Conservation (phyloP, 2,329 filamentous ascomycete genomes). For the Exophiala oligosperma region DNA sequence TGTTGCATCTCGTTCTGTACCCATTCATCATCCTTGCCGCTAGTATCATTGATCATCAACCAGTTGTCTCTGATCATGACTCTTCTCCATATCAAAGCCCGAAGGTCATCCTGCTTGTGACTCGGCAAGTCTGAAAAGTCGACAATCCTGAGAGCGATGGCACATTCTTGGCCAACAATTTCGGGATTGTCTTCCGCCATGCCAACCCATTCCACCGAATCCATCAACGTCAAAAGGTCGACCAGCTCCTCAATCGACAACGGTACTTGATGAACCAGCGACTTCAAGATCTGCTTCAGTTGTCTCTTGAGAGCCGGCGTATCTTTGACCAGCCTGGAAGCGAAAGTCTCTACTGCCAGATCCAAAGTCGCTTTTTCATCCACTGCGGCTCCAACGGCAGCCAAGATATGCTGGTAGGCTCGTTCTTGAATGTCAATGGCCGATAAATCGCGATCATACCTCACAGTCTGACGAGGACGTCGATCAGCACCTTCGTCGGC, state of each 20-base stretch:
- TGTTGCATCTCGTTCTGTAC: constrained; percentile 23
- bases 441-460: constrained; percentile 22
- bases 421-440: constrained; percentile 78
- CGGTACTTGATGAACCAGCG: constrained; percentile 69
- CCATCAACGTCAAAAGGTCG: constrained; percentile 74
- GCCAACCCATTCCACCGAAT: constrained; percentile 48
- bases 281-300: constrained; percentile 68
- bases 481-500: constrained; percentile 58
- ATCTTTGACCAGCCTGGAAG: constrained; percentile 54
- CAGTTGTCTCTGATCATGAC: constrained; percentile 84
- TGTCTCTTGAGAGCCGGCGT: constrained; percentile 68
- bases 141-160: constrained; percentile 65
- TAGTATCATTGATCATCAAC: constrained; percentile 74
- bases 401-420: constrained; percentile 69
- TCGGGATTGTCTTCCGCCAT: constrained; percentile 42
- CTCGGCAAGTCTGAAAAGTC: constrained; percentile 44
- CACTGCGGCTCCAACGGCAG: constrained; percentile 68
- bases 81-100: constrained; percentile 80
- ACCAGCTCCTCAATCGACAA: constrained; percentile 58
- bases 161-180: constrained; percentile 66
- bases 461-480: constrained; percentile 5
- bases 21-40: constrained; percentile 64
- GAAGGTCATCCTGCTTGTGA: constrained; percentile 44
- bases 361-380: constrained; percentile 75
- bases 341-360: constrained; percentile 69